phyloP scores from a whole-genome alignment of 352 stramenopile genomes.

The Plasmopara halstedii region DNA sequence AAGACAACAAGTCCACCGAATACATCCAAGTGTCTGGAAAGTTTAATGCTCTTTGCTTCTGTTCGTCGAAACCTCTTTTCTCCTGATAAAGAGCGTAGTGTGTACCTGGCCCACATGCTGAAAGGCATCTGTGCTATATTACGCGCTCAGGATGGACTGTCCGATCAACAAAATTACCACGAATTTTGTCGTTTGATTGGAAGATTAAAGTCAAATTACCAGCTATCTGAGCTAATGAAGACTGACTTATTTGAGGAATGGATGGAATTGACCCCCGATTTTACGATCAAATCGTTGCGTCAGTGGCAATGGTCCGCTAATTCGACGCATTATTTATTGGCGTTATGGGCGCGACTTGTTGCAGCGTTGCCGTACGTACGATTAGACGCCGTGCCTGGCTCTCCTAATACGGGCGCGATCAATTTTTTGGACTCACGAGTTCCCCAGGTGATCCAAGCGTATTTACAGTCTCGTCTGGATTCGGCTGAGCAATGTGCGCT shows the following conservation, averaged over 20 bases:
- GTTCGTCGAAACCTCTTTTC: conserved; percentile 96
- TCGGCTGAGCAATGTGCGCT: conserved; percentile 90
- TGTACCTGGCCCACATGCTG: conserved; percentile 92
- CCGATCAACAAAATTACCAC: conserved; percentile 99
- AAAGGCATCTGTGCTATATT: conserved; percentile 93
- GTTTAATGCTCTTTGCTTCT: conserved; percentile 93
- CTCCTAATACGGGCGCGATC: conserved; percentile 34
- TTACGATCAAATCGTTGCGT: conserved; percentile 95
- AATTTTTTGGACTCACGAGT: conserved; percentile 70
- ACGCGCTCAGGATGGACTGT: conserved; percentile 91
- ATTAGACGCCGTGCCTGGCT: conserved; percentile 46
- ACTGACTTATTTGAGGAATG: conserved; percentile 95
- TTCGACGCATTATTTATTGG: conserved; percentile 96
- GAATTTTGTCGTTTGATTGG: conserved; percentile 98
- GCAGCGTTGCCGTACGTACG: conserved; percentile 95
- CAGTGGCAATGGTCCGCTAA: conserved; percentile 94
- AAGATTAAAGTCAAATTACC: conserved; percentile 97
- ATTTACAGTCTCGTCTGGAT: conserved; percentile 94
- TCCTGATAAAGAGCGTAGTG: conserved; percentile 92
- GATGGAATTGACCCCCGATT: conserved; percentile 93
- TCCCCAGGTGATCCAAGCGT: conserved; percentile 90
- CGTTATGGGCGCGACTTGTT: conserved; percentile 94
- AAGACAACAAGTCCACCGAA: conserved; percentile 88
- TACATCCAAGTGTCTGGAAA: conserved; percentile 93
- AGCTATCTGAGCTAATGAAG: conserved; percentile 96